Base-by-base conservation (phyloP, 225 moss, liverwort and hornwort species). In the Marchantia polymorpha region DNA sequence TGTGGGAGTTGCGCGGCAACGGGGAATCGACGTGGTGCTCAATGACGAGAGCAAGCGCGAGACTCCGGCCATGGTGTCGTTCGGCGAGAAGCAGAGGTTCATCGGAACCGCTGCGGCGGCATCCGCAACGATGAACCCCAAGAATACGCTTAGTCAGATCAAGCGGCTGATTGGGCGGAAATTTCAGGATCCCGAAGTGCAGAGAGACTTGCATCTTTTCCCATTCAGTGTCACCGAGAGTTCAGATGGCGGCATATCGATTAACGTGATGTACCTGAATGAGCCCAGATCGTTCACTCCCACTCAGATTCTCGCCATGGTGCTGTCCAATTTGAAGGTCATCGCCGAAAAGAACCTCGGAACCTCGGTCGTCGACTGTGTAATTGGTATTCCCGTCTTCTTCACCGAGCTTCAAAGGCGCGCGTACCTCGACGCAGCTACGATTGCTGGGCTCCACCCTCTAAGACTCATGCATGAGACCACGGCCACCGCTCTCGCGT, bases 11-110 rank as follows among this genome's bases (percentile, higher is more conserved):
- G 99, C 99, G 52, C 75, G 95, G 81, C 93, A 93, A 87, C 86
- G 99, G 54, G 99, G 99, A 73, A 99, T 99, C 79, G 99, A 99
- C 73, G 93, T 99, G 69, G 99, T 99, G 78, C 92, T 99, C 26
- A 99, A 99, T 83, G 99, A 99, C 85, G 99, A 99, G 86, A 95
- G 95, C 71, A 99, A 99, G 89, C 86, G 99, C 82, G 99, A 99
- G 92, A 99, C 99, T 15, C 99, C 99, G 30, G 95, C 71, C 16
- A 91, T 99, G 93, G 99, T 99, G 84, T 99, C 99, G 39, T 99
- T 99, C 92, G 95, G 93, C 19, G 99, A 99, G 46, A 99, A 99
- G 89, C 99, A 99, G 84, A 92, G 99, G 74, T 95, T 92, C 53
- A 91, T 95, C 56, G 99, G 99, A 23, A 95, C 89, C 55, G 92